Conservation (phyloP, 306 rosid genomes). For the Fragaria iinumae region DNA sequence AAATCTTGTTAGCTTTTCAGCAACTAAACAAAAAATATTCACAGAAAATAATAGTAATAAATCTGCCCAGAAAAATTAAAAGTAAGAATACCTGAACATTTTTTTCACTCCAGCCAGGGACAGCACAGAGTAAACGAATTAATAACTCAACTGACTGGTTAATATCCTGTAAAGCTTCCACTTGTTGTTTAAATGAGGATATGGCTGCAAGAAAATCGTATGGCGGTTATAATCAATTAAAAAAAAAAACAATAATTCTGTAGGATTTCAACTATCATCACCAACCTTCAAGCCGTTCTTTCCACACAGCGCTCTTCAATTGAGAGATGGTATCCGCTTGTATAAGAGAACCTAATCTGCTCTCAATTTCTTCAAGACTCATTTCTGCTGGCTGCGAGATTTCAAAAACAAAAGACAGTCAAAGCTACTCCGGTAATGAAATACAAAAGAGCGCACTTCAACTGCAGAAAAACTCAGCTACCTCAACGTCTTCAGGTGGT, state of each 20-base stretch:
- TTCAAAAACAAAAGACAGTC: constrained; percentile 12
- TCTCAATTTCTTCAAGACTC: constrained; percentile 96
- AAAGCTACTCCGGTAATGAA: not conserved
- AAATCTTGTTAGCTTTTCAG: constrained; percentile 15
- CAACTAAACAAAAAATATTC: not conserved
- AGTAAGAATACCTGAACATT: constrained; percentile 82
- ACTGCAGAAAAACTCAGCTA: constrained; percentile 22
- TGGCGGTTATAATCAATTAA: not conserved
- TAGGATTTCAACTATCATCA: constrained; percentile 1
- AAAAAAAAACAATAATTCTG: not conserved
- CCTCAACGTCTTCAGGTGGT: constrained; percentile 92
- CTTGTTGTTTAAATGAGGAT: constrained; percentile 80
- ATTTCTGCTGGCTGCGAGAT: constrained; percentile 80
- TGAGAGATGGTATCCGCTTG: constrained; percentile 71
- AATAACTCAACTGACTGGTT: constrained; percentile 68
- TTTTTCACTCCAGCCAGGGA: constrained; percentile 99
- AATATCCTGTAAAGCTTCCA: constrained; percentile 72
- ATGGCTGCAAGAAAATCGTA: constrained; percentile 61
- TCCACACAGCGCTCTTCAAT: constrained; percentile 89
- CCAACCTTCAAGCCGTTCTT: constrained; percentile 96
- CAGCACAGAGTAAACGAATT: constrained; percentile 72
- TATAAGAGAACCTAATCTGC: constrained; percentile 77
- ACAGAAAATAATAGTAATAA: constrained; percentile 6
- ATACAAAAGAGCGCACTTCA: constrained; percentile 16
- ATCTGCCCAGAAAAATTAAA: constrained; percentile 19